Percentiles rank a stretch among this genome's conserved stretches.
Evolutionary conservation across 1,284 basidiomycete species (phyloP).

Genomic region (Pseudozyma thailandica): DNA sequence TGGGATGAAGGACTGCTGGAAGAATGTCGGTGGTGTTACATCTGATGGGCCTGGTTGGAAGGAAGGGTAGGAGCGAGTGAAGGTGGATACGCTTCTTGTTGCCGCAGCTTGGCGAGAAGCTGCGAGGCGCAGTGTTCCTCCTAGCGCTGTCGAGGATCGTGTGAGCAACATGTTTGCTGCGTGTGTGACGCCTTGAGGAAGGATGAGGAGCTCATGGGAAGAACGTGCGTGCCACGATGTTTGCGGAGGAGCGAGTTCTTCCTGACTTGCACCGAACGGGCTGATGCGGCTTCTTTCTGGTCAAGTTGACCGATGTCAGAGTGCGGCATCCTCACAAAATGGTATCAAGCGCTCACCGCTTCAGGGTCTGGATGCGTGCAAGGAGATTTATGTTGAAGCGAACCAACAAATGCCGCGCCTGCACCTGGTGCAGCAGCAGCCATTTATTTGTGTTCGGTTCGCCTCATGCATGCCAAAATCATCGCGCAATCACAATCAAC

Average conservation of each 20-base stretch:
- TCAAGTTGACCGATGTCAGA: too few species aligned
- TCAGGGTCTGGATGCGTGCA: conserved; percentile 6
- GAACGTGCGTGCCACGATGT: too few species aligned
- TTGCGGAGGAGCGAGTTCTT: too few species aligned
- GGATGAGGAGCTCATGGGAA: background rate
- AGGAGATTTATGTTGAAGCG: conserved; percentile 1
- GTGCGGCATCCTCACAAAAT: too few species aligned
- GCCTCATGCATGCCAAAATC: background rate
- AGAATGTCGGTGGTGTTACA: background rate
- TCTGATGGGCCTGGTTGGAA: conserved; percentile 1
- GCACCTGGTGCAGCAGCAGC: background rate
- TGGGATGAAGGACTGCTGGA: conserved; percentile 29
- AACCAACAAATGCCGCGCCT: background rate
- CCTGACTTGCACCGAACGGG: background rate
- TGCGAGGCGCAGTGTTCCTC: background rate
- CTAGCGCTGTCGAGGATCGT: background rate
- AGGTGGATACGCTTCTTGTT: conserved; percentile 13
- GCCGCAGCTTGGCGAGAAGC: background rate
- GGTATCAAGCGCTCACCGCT: background rate
- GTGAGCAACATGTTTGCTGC: conserved; percentile 6
- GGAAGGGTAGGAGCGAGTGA: conserved; percentile 29
- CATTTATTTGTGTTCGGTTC: background rate
- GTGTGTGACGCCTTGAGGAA: background rate
- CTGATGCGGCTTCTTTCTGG: background rate
- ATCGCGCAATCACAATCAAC: background rate